Conservation (phyloP, 2,329 filamentous ascomycete genomes). For the Taxawa tesnikishii region DNA sequence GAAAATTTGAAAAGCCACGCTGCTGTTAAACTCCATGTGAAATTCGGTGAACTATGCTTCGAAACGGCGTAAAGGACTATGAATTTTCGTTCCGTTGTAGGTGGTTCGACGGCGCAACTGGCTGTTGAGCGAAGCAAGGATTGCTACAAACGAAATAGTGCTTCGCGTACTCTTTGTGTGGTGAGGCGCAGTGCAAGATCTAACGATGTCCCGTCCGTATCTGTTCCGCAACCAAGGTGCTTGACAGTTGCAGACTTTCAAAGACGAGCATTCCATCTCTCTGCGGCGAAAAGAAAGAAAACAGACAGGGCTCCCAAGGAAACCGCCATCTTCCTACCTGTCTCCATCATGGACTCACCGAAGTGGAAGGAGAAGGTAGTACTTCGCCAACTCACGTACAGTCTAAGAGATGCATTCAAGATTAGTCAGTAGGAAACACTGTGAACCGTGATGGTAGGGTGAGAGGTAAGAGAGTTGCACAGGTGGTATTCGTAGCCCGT, state of each 20-base stretch:
- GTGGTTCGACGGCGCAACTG: too few relatives aligned
- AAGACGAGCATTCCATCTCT: slow-evolving; percentile 25
- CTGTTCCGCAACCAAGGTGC: slow-evolving; percentile 50
- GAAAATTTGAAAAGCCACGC: too few relatives aligned
- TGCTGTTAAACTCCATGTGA: too few relatives aligned
- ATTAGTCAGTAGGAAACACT: neutral
- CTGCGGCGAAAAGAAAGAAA: slow-evolving; percentile 11
- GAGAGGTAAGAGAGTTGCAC: neutral
- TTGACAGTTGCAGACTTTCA: slow-evolving; percentile 53
- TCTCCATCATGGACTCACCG: neutral
- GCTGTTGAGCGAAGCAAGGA: too few relatives aligned
- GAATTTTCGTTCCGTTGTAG: too few relatives aligned
- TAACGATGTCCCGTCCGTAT: slow-evolving; percentile 49
- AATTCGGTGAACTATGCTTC: too few relatives aligned
- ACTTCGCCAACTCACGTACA: too few relatives aligned
- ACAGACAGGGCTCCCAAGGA: slow-evolving; percentile 29
- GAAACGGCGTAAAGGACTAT: too few relatives aligned
- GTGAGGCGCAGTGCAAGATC: too few relatives aligned
- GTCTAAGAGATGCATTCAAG: too few relatives aligned
- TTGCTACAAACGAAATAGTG: too few relatives aligned
- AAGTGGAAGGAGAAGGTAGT: neutral
- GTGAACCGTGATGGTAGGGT: neutral
- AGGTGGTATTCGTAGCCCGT: neutral
- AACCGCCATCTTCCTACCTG: slow-evolving; percentile 15
- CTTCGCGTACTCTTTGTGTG: too few relatives aligned